Evolutionary conservation across 371 early-diverging fungal genomes (phyloP).

Genomic region (Apophysomyces variabilis): DNA sequence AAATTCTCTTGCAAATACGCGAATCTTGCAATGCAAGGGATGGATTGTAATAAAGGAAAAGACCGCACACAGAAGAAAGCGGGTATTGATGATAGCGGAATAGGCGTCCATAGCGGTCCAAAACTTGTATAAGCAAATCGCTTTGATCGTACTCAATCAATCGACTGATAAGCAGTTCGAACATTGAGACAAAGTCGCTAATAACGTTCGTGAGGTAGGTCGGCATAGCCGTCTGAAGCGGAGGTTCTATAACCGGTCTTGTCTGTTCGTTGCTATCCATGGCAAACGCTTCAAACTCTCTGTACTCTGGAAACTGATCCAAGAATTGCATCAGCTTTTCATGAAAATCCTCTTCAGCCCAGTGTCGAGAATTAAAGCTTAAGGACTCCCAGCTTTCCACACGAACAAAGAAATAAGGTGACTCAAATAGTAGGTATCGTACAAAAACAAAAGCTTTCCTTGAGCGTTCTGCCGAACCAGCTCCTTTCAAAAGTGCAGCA

Average conservation of each 20-base stretch:
- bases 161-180: constrained; percentile 71
- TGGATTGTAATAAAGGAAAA: constrained; percentile 70
- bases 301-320: constrained; percentile 72
- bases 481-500: constrained; percentile 72
- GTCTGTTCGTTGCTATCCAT: constrained; percentile 41
- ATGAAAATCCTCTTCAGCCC: constrained; percentile 75
- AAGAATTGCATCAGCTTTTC: constrained; percentile 69
- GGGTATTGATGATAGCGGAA: constrained; percentile 75
- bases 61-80: constrained; percentile 69
- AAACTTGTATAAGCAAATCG: constrained; percentile 59
- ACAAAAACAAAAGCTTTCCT: constrained; percentile 54
- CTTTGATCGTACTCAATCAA: constrained; percentile 71
- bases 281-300: constrained; percentile 74
- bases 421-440: constrained; percentile 65
- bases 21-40: constrained; percentile 65
- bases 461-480: constrained; percentile 52
- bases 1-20: constrained; percentile 60
- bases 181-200: constrained; percentile 67
- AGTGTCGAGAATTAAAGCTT: constrained; percentile 68
- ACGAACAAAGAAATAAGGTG: constrained; percentile 62
- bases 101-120: constrained; percentile 71
- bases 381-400: constrained; percentile 71
- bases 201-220: constrained; percentile 74
- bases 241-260: constrained; percentile 53
- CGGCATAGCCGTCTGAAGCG: constrained; percentile 65